These are phyloP conservation scores for Amanita pallidorosea DNA, from an alignment of 768 basidiomycete genomes.

Conservation along the genomic window DNA sequence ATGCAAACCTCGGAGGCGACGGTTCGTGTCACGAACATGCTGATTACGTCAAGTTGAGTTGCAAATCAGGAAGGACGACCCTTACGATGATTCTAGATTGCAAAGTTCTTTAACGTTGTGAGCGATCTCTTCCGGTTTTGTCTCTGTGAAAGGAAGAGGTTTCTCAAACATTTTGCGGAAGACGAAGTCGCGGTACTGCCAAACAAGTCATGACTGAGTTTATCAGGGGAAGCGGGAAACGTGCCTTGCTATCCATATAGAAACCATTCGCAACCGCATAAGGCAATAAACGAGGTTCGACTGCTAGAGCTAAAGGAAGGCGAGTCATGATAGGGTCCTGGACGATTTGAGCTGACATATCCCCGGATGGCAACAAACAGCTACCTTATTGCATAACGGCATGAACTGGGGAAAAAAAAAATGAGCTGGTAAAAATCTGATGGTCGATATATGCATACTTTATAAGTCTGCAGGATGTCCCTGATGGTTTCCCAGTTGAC, in stretches of 20 bases:
- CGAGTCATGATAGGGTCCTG: conserved; percentile 74
- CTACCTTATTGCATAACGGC: conserved; percentile 63
- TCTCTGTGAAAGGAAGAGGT: conserved; percentile 34
- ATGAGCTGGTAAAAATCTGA: conserved; percentile 10
- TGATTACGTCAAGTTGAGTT: conserved; percentile 16
- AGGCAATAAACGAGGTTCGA: conserved; percentile 67
- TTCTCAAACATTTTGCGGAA: conserved; percentile 82
- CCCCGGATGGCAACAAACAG: conserved; percentile 7
- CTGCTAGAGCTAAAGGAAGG: conserved; percentile 65
- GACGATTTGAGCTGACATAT: conserved; percentile 7
- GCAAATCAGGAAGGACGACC: conserved; percentile 11
- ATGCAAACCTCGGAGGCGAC: conserved; percentile 80
- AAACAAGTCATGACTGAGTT: neutral
- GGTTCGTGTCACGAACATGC: conserved; percentile 76
- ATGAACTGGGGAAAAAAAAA: conserved; percentile 44
- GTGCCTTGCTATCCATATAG: conserved; percentile 66
- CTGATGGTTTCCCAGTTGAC: conserved; percentile 55
- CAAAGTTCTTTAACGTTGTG: conserved; percentile 64
- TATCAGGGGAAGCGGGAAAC: conserved; percentile 6
- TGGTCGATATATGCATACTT: conserved; percentile 30
- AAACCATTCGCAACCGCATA: conserved; percentile 68
- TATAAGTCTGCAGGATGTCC: conserved; percentile 60
- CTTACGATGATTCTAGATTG: conserved; percentile 55
- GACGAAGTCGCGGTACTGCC: conserved; percentile 74
- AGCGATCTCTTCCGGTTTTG: conserved; percentile 50